Evolutionary conservation across 768 basidiomycete genomes (phyloP).

Genomic region (Boletus rubescentipes): DNA sequence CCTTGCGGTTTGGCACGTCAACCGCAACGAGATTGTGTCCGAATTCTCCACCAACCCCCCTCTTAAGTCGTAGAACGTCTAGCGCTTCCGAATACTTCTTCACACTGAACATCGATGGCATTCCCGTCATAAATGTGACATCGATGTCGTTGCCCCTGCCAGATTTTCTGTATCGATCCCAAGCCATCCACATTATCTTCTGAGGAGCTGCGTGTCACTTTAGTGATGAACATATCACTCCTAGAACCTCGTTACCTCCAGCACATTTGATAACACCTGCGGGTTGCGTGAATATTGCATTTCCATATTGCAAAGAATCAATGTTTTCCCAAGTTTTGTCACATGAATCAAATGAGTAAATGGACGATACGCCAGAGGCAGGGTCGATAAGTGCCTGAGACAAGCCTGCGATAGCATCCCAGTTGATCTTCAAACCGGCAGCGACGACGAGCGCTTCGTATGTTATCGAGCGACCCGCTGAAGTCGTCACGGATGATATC

Average conservation of each 20-base stretch:
- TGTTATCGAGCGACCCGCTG: conserved; percentile 62
- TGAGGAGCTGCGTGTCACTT: conserved; percentile 59
- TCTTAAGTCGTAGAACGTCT: conserved; percentile 69
- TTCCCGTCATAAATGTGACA: conserved; percentile 83
- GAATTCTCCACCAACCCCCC: conserved; percentile 81
- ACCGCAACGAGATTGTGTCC: conserved; percentile 79
- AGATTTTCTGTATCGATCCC: conserved; percentile 73
- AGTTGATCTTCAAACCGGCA: conserved; percentile 86
- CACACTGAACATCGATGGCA: conserved; percentile 95
- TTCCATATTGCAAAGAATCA: conserved; percentile 68
- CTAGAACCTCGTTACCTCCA: conserved; percentile 52
- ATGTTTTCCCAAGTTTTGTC: conserved; percentile 89
- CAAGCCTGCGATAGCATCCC: conserved; percentile 71
- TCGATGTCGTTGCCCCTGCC: conserved; percentile 56
- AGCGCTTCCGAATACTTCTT: conserved; percentile 94
- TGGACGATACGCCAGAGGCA: conserved; percentile 80
- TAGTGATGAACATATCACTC: neutral
- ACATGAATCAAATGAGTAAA: conserved; percentile 87
- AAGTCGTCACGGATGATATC: conserved; percentile 70
- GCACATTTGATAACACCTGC: conserved; percentile 92
- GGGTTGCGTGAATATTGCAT: conserved; percentile 94
- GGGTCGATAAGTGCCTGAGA: conserved; percentile 74
- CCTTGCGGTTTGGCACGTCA: conserved; percentile 66
- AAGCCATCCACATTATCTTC: conserved; percentile 97
- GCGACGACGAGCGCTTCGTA: conserved; percentile 92